Base-by-base conservation (phyloP, 768 basidiomycete species). In the Pleurotus salmoneostramineus region DNA sequence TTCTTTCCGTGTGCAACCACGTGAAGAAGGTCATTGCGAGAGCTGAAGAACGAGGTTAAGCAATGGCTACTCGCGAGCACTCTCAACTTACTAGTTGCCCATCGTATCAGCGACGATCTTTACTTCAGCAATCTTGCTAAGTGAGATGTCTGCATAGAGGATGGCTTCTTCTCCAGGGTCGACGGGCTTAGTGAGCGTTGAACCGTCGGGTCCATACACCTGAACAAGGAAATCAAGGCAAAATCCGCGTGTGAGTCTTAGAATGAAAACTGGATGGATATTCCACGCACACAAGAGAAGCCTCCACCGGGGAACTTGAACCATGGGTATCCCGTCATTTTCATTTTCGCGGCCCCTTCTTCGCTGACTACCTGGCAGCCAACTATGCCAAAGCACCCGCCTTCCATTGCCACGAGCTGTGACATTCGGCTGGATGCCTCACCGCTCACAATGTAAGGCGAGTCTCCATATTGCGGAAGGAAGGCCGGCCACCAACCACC, bases 131-230 rank as follows among this genome's bases (percentile, higher is more conserved):
- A 70, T 70, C 54, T 69, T 67, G 47, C 64, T 61, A 4, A 69
- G 60, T 14, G 66, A 68, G 44, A 70, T 68, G 31, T 69, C 66
- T 2, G 69, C 69, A 43, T 68, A 69, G 1, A 69, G 55, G 31
- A 69, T 68, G 42, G 60, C 55, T 46, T 70, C 69, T n/a, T 60
- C 61, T 10, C 66, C 69, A 12, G 66, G 59, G 51, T 68, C 67
- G 1, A 60, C 61, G 6, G 67, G 59, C 31, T 63, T 60, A 11
- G 64, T 61, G 37, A 70, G 61, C 1, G 57, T 56, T 11, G 64
- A 63, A n/a, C 69, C 69, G 42, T 70, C 69, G 5, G 69, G 69
- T 8, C 69, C 69, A 60, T 70, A 70, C 10, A 70, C 69, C 68
- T 69, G 34, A 12, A 33, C 34, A 11, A 31, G 11, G 7, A 46